phyloP scores from a whole-genome alignment of 345 rosid genomes.

The Eucalyptus curtisii region DNA sequence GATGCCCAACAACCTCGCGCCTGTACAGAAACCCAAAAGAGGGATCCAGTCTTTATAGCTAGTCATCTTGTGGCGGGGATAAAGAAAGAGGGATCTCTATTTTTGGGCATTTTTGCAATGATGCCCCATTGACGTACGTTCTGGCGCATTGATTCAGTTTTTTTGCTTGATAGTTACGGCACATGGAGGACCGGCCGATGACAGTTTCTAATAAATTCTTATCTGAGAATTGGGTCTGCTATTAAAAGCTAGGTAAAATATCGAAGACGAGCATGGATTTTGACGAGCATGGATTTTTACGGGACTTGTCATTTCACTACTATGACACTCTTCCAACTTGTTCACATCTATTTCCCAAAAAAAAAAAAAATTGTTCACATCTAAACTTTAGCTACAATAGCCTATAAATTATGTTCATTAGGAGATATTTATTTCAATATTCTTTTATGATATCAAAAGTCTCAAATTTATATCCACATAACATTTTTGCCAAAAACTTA shows the following conservation, averaged over 20 bases:
- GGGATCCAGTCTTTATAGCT: background rate
- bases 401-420: no score
- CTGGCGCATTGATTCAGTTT: background rate
- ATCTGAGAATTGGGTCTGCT: background rate
- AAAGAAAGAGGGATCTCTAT: background rate
- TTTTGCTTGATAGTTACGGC: background rate
- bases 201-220: background rate
- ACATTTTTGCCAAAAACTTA: no score
- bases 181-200: background rate
- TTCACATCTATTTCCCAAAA: background rate
- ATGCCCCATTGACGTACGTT: background rate
- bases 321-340: background rate
- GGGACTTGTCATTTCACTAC: background rate
- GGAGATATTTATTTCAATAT: no score
- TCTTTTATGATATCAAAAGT: no score
- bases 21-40: background rate
- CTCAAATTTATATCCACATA: no score
- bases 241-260: background rate
- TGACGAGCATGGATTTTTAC: background rate
- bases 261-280: background rate
- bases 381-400: background rate
- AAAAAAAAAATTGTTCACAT: background rate
- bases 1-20: background rate
- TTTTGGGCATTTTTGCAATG: background rate
- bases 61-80: background rate